Conservation (phyloP, 2,329 filamentous ascomycete species). For the Colletotrichum nymphaeae region DNA sequence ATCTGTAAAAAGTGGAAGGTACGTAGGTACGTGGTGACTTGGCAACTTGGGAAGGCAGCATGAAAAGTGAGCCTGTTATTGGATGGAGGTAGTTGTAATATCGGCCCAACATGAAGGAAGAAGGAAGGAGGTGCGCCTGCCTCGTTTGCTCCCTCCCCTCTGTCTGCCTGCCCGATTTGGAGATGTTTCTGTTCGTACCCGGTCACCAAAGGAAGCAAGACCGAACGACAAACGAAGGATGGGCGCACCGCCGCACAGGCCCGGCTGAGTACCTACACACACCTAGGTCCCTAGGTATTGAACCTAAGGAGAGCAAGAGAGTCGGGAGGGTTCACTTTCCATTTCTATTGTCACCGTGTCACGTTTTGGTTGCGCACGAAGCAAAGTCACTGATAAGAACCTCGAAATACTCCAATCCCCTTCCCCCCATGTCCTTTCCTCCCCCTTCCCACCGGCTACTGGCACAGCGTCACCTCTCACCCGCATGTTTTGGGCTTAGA, state of each 20-base stretch:
- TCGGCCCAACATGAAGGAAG: background rate
- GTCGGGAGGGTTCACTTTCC: background rate
- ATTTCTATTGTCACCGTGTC: background rate
- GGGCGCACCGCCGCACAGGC: slow-evolving; percentile 27
- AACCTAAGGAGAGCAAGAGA: background rate
- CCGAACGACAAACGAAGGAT: slow-evolving; percentile 12
- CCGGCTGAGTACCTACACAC: background rate
- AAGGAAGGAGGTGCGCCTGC: background rate
- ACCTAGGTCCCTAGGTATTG: too few relatives aligned
- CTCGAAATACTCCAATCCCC: slow-evolving; percentile 1
- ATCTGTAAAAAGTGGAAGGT: too few relatives aligned
- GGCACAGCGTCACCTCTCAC: slow-evolving; percentile 1
- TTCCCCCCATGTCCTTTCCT: background rate
- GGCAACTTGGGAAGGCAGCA: background rate
- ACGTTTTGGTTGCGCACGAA: background rate
- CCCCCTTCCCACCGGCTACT: background rate
- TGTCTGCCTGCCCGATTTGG: slow-evolving; percentile 22
- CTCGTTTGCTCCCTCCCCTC: background rate
- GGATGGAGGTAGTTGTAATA: background rate
- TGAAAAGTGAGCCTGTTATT: background rate
- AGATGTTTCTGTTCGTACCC: slow-evolving; percentile 1
- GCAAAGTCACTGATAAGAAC: slow-evolving; percentile 28
- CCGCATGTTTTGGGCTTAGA: slow-evolving; percentile 23
- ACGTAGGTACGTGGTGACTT: background rate
- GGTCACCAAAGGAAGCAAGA: background rate